phyloP scores from a whole-genome alignment of 2,329 filamentous ascomycete species.

The Golovinomyces cichoracearum region DNA sequence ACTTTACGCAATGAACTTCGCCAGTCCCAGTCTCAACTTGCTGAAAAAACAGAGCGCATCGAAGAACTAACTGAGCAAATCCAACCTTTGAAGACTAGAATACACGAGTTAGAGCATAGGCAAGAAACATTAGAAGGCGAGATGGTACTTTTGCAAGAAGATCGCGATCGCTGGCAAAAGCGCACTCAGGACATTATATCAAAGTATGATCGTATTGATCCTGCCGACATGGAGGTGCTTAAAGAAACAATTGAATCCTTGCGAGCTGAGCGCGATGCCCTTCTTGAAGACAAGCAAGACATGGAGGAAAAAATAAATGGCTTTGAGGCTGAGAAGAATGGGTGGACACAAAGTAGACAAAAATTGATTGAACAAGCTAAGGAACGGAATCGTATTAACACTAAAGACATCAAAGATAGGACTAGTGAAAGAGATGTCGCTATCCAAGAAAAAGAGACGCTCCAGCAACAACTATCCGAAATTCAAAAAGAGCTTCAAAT shows the following conservation, averaged over 20 bases:
- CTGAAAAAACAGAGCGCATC: constrained; percentile 48
- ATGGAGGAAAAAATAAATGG: constrained; percentile 28
- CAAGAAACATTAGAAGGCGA: constrained; percentile 44
- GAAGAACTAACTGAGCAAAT: constrained; percentile 50
- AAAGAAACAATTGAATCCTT: constrained; percentile 48
- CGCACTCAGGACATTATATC: constrained; percentile 84
- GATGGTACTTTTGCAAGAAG: constrained; percentile 65
- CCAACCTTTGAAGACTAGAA: constrained; percentile 54
- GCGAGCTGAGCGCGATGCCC: constrained; percentile 34
- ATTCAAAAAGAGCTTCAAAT: constrained; percentile 25
- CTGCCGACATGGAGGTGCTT: constrained; percentile 69
- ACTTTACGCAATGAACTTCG: constrained; percentile 70
- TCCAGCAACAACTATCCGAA: constrained; percentile 13
- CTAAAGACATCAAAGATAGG: constrained; percentile 27
- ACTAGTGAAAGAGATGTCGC: constrained; percentile 19
- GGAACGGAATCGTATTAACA: constrained; percentile 28
- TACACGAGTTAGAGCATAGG: constrained; percentile 60
- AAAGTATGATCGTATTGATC: constrained; percentile 87
- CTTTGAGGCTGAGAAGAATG: constrained; percentile 27
- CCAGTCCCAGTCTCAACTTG: constrained; percentile 48
- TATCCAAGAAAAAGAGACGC: constrained; percentile 20
- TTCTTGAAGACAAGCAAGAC: constrained; percentile 17
- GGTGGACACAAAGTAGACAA: constrained; percentile 26
- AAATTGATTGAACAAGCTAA: constrained; percentile 37
- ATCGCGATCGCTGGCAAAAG: constrained; percentile 87